Base-by-base conservation (phyloP, 2,329 filamentous ascomycete genomes). In the Bipolaris victoriae region DNA sequence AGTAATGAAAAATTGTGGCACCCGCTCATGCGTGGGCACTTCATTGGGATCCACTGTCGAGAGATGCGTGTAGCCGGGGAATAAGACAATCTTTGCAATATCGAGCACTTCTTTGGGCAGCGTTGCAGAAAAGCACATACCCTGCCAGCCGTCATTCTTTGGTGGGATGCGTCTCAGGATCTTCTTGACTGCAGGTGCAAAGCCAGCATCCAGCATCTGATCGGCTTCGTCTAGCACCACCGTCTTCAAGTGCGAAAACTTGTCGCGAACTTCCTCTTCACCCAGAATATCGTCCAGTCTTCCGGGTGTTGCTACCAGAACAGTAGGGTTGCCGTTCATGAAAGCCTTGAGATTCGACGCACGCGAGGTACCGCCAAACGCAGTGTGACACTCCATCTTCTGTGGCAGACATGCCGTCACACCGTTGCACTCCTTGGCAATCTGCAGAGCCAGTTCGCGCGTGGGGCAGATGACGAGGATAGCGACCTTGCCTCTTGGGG, bases 91-190 rank as follows among this genome's bases (percentile, higher is more conserved):
- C 56, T 79, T 76, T 47, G 80, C 73, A 0, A 82, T 79, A 36
- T 78, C 73, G 45, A 79, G 73, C 52, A 81, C 77, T 54, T 78
- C 76, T n/a, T 74, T 68, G 5, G 79, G 78, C 31, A 81, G 70
- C 2, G 79, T 81, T 3, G 79, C 79, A 10, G 75, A 78, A 68
- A 81, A 81, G 66, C 78, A 80, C 78, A 81, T 81, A 52, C 81
- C 82, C 59, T 81, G 79, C 78, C 79, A 80, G 49, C 79, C 80
- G 6, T 72, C 64, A 54, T 68, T 76, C 75, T 84, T 85, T 6
- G 79, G 75, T 9, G 83, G 83, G 43, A 86, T 78, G 33, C 77
- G 75, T 20, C 72, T 74, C 29, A 85, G 75, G 33, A 86, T 84
- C 48, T 80, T 76, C 63, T 80, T 81, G 53, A 86, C 79, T 20